phyloP scores from a whole-genome alignment of 164 flowering plant genomes.

The Aristolochia contorta region DNA sequence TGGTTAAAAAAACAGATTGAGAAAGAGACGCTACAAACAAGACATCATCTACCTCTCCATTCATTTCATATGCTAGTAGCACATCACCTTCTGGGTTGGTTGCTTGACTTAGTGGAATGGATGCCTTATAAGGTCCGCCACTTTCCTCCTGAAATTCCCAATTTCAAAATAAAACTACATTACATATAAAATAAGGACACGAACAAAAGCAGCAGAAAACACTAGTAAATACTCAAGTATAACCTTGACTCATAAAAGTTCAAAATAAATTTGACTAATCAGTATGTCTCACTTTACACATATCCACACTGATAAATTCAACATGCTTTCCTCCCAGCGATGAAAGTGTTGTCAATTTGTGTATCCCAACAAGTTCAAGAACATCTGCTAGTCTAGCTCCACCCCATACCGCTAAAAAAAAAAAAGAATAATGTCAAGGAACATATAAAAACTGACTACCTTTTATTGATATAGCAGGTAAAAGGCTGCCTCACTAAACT shows the following conservation, averaged over 20 bases:
- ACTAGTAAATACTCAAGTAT: background rate
- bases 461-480: background rate
- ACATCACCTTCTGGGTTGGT: conserved; percentile 93
- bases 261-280: background rate
- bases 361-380: conserved; percentile 78
- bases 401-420: conserved; percentile 72
- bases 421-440: background rate
- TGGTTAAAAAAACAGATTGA: background rate
- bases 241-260: background rate
- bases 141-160: conserved; percentile 71
- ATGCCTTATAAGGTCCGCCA: conserved; percentile 97
- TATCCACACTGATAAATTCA: conserved; percentile 90
- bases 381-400: conserved; percentile 92
- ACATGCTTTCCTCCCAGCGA: conserved; percentile 84
- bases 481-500: conserved; percentile 4
- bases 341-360: conserved; percentile 42
- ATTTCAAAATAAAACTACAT: background rate
- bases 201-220: conserved; percentile 4
- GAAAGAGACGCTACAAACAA: background rate
- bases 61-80: conserved; percentile 96
- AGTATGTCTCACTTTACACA: conserved; percentile 60
- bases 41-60: conserved; percentile 63
- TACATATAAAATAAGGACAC: background rate
- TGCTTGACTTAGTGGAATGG: conserved; percentile 83
- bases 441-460: background rate